phyloP scores from a whole-genome alignment of 352 stramenopile genomes.

The Pythium grandisporangium region DNA sequence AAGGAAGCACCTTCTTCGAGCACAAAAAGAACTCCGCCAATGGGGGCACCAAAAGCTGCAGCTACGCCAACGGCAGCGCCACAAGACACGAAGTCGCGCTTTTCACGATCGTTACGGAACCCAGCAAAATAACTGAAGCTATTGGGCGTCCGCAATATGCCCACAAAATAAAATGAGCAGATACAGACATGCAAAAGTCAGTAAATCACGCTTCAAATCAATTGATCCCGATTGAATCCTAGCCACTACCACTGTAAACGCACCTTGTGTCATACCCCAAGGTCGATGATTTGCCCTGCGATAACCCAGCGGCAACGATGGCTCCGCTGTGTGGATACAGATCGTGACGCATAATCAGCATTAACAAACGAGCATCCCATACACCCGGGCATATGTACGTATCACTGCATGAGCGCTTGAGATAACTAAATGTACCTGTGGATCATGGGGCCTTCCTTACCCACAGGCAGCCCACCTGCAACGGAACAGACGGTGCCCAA shows the following conservation, averaged over 20 bases:
- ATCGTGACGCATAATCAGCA: not conserved
- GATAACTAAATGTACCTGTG: constrained; percentile 55
- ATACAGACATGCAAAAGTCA: too few species aligned
- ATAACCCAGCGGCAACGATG: constrained; percentile 67
- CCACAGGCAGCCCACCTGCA: constrained; percentile 74
- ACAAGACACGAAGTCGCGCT: constrained; percentile 84
- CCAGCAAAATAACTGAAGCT: constrained; percentile 82
- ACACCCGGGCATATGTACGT: constrained; percentile 21
- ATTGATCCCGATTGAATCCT: too few species aligned
- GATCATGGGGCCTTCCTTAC: constrained; percentile 91
- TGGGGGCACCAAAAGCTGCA: constrained; percentile 85
- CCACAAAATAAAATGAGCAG: too few species aligned
- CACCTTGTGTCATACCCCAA: constrained; percentile 67
- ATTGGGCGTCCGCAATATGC: constrained; percentile 1
- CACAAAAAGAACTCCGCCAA: constrained; percentile 83
- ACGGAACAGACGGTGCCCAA: constrained; percentile 85
- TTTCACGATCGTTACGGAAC: constrained; percentile 86
- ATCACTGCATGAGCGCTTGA: not conserved
- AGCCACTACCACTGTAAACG: not conserved
- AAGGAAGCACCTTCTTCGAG: constrained; percentile 84
- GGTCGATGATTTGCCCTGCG: constrained; percentile 68
- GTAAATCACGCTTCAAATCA: too few species aligned
- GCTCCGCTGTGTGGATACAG: constrained; percentile 27
- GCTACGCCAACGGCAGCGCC: constrained; percentile 83
- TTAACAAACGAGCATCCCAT: too few species aligned